Base-by-base conservation (phyloP, 208 protist genomes). In the Trypanosoma boissoni region DNA sequence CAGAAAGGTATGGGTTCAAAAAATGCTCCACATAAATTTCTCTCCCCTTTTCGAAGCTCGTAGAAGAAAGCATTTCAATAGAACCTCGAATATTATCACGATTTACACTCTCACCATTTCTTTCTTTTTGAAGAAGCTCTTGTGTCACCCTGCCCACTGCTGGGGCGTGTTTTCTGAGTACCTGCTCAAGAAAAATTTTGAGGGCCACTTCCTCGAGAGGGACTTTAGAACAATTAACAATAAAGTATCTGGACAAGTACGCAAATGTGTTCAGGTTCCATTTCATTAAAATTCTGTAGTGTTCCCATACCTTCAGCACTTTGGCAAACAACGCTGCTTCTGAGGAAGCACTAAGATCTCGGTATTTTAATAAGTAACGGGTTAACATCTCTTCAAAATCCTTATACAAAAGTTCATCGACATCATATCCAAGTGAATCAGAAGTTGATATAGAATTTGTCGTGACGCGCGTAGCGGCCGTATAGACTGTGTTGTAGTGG, bases 381-480 rank as follows among this genome's bases (percentile, higher is more conserved):
- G 85, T 90, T n/a, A 95, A 75, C 81, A 95, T 92, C 64, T 92
- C 83, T 57, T 95, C 83, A 69, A 86, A 95, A 49, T 95, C 85
- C 70, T 90, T 90, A 67, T 92, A 95, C 49, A 95, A 70, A 18
- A 92, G 50, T 31, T 92, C 83, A 39, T 80, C 78, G 4, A 76
- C 77, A 28, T 85, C 73, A 49, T 81, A 91, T 39, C 81, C 81
- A 36, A 67, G 36, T 10, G 54, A 44, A 16, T 75, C 69, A 39
- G 73, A 79, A 52, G 78, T 66, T 5, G 71, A 66, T 5, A 68
- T 58, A 26, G 75, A 78, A 21, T 66, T 73, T 24, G 76, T 78
- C 21, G 80, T 87, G n/a, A n/a, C n/a, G 9, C 83, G 83, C 37
- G 84, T 92, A 12, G 83, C 85, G 3, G 77, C 80, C 0, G 64